Percentiles rank a stretch among this genome's conserved stretches.
Conservation (phyloP, 2,329 filamentous ascomycete genomes). For the Neopestalotiopsis sp. region DNA sequence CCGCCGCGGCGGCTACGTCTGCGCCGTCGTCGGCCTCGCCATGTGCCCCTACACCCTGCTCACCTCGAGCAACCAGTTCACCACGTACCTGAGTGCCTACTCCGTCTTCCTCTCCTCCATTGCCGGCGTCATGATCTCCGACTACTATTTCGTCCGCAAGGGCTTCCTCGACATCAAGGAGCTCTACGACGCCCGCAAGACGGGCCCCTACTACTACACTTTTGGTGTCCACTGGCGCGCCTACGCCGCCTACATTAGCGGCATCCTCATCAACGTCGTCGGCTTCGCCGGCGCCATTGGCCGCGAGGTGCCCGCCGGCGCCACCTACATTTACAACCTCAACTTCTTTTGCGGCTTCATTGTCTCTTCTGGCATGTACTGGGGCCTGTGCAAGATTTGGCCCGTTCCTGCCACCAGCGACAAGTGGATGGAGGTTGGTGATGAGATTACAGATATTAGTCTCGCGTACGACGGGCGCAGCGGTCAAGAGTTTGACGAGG, state of each 20-base stretch:
- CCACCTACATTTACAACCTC: conserved; percentile 85
- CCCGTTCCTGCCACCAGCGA: conserved; percentile 78
- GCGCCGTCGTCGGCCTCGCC: conserved; percentile 77
- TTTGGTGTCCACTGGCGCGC: conserved; percentile 82
- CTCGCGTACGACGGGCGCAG: conserved; percentile 51
- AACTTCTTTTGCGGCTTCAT: conserved; percentile 91
- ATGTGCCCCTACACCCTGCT: conserved; percentile 90
- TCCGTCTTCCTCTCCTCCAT: conserved; percentile 94
- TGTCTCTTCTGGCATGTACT: conserved; percentile 72
- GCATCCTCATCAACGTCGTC: conserved; percentile 89
- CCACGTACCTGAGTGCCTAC: conserved; percentile 89
- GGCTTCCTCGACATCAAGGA: conserved; percentile 82
- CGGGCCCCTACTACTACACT: conserved; percentile 75
- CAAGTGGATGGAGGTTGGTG: conserved; percentile 59
- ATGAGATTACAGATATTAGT: conserved; percentile 58
- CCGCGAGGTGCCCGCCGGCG: conserved; percentile 72
- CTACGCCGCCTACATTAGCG: conserved; percentile 81
- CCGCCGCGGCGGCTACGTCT: conserved; percentile 85
- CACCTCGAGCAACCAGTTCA: conserved; percentile 79
- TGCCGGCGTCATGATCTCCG: conserved; percentile 85
- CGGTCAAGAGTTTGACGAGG: conserved; percentile 46
- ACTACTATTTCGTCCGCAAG: conserved; percentile 86
- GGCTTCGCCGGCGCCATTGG: conserved; percentile 88
- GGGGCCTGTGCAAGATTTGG: conserved; percentile 68
- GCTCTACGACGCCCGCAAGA: conserved; percentile 74